Evolutionary conservation across 2,329 filamentous ascomycete genomes (phyloP).

Genomic region (Cytospora mali): DNA sequence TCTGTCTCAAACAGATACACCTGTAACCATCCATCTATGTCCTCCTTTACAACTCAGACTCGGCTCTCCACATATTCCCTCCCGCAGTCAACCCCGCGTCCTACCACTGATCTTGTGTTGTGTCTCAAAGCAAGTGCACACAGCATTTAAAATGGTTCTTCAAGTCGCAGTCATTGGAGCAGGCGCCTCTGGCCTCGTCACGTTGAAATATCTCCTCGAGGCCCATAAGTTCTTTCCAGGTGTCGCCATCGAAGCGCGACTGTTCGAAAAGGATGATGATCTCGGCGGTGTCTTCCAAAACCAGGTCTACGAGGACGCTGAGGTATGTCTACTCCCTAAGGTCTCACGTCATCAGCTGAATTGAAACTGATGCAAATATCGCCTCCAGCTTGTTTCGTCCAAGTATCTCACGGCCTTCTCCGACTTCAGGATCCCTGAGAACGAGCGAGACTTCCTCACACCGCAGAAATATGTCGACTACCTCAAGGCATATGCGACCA

Average conservation of each 20-base stretch:
- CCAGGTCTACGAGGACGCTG: conserved; percentile 48
- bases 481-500: conserved; percentile 39
- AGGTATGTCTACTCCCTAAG: conserved; percentile 32
- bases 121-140: neutral
- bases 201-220: conserved; percentile 42
- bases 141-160: conserved; percentile 1
- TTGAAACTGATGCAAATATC: conserved; percentile 4
- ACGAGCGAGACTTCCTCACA: conserved; percentile 42
- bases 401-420: conserved; percentile 50
- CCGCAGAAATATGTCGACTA: conserved; percentile 39
- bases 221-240: conserved; percentile 37
- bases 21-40: neutral
- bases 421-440: conserved; percentile 42
- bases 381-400: conserved; percentile 44
- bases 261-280: conserved; percentile 45
- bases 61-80: neutral
- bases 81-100: neutral
- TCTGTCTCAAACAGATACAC: neutral
- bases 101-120: neutral
- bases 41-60: neutral
- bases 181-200: conserved; percentile 42
- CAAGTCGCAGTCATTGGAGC: conserved; percentile 42
- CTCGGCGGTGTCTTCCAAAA: conserved; percentile 48
- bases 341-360: neutral
- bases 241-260: conserved; percentile 42